phyloP scores from a whole-genome alignment of 1,284 basidiomycete genomes.

The Trichosporon asahii region DNA sequence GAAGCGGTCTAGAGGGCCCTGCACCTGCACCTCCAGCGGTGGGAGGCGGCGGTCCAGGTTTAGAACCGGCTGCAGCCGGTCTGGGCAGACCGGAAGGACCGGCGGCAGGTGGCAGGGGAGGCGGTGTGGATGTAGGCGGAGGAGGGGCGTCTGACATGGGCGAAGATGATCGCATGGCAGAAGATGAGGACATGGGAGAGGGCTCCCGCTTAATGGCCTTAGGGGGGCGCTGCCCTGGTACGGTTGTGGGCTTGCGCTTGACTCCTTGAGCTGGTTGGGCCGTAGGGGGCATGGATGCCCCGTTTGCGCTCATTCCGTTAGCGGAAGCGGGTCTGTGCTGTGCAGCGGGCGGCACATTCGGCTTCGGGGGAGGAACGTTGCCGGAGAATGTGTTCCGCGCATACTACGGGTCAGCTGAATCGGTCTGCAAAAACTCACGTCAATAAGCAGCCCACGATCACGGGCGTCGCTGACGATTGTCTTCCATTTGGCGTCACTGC shows the following conservation, averaged over 20 bases:
- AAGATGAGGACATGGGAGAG: neutral
- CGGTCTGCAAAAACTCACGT: constrained; percentile 42
- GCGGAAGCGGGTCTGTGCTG: neutral
- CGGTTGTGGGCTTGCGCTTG: constrained; percentile 1
- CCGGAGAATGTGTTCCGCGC: constrained; percentile 4
- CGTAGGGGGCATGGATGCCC: neutral
- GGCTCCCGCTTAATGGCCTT: neutral
- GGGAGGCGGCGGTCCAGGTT: neutral
- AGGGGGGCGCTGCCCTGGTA: neutral
- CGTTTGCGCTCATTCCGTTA: neutral
- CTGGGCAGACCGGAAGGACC: constrained; percentile 5
- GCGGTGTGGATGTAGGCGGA: neutral
- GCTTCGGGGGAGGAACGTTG: neutral
- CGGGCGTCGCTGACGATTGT: constrained; percentile 73
- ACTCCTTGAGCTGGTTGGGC: neutral
- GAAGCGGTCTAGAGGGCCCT: constrained; percentile 14
- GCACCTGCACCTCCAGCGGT: neutral
- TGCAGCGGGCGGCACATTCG: neutral
- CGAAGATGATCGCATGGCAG: neutral
- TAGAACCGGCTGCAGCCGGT: neutral
- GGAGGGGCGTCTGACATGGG: neutral
- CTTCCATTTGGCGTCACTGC: constrained; percentile 77
- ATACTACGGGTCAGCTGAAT: neutral
- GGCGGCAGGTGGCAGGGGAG: neutral
- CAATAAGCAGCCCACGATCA: constrained; percentile 49